Evolutionary conservation across 805 yeast species (phyloP), one percentile per base, ranked within the genome.

Genomic region (Saturnispora saitoi): DNA sequence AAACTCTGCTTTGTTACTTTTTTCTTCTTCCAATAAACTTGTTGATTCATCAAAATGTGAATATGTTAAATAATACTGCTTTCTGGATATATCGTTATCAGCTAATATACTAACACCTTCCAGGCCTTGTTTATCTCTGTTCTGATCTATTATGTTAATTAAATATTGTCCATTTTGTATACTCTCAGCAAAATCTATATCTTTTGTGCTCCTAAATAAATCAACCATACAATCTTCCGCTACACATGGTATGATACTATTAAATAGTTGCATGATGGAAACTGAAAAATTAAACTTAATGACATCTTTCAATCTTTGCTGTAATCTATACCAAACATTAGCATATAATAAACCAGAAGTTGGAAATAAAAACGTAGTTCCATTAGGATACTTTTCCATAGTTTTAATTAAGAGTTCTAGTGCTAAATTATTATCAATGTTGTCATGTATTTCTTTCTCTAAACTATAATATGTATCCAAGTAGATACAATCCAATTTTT

Each of bases 381-480:
- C 55, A 1, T 32, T 28, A 0, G 61, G 59, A 36, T 55, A 58
- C 17, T 9, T 2, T 1, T 30, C 19, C 17, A 58, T 55, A 5
- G 22, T 29, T 4, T 48, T 24, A 3, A 48, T 11, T 9, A 58
- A 24, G 14, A 17, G 15, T 10, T 57, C 42, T 2, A 57, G 48
- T 1, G 57, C 54, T 14, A 39, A 32, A 2, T 34, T 42, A 40
- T 56, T 52, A 12, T 52, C 51, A n/a, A 42, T n/a, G 5, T 54
- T 57, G 6, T 48, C 48, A 5, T 52, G 52, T 14, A 55, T 48
- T 2, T 43, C 43, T 2, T 22, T 7, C 29, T 56, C 37, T 38
- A 51, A 55, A 2, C 53, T 49, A 48, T 54, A 58, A 2, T 57
- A 56, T 3, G 60, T 55, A 39, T 57, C 61, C 24, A 57, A 24